Evolutionary conservation across 768 basidiomycete genomes (phyloP).

Genomic region (Tylopilus sp.): DNA sequence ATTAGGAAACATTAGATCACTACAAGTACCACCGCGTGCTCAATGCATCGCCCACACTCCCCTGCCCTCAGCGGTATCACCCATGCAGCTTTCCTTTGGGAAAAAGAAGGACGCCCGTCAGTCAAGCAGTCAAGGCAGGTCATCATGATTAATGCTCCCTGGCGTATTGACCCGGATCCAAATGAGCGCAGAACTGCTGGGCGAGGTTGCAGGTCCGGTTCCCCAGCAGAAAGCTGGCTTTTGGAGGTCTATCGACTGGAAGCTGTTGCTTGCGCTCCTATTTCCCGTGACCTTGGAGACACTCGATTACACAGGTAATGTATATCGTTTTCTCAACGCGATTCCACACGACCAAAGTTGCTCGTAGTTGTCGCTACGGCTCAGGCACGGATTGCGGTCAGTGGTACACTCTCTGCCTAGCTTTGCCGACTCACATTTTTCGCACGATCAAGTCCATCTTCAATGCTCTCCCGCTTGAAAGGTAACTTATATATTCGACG

Average conservation of each 20-base stretch:
- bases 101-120: neutral
- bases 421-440: neutral
- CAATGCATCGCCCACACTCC: neutral
- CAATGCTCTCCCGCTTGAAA: slow-evolving; percentile 26
- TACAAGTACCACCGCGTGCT: no score
- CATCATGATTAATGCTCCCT: neutral
- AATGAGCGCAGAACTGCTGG: neutral
- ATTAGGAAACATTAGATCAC: no score
- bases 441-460: slow-evolving; percentile 23
- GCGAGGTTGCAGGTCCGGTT: neutral
- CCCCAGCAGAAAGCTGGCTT: slow-evolving; percentile 16
- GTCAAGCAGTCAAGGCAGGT: slow-evolving; percentile 6
- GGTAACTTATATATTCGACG: slow-evolving; percentile 7
- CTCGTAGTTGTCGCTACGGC: slow-evolving; percentile 40
- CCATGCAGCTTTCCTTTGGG: slow-evolving; percentile 13
- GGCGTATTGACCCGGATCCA: neutral
- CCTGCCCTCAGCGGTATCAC: neutral
- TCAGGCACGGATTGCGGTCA: slow-evolving; percentile 47
- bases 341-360: neutral
- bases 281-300: slow-evolving; percentile 43
- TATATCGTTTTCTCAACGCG: neutral
- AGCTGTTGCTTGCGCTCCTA: slow-evolving; percentile 33
- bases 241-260: slow-evolving; percentile 29
- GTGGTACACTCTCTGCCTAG: slow-evolving; percentile 5
- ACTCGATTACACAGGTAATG: slow-evolving; percentile 27